Conservation (phyloP, 495 filamentous ascomycete genomes). For the Xylaria intraflava region DNA sequence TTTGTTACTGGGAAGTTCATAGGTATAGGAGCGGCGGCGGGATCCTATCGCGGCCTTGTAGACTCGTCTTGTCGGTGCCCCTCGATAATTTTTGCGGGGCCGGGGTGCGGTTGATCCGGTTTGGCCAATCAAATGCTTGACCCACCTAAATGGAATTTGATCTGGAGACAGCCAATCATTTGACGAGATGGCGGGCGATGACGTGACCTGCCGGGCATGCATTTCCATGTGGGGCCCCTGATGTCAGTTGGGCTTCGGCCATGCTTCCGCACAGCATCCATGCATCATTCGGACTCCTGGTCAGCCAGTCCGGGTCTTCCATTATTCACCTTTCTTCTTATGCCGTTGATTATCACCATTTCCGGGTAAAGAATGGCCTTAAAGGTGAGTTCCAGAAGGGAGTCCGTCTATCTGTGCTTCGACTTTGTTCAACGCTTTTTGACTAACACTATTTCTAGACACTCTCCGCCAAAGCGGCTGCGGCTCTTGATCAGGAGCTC, state of each 20-base stretch:
- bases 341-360: not conserved
- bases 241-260: no score
- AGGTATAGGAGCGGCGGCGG: no score
- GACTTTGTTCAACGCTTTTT: not conserved
- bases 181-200: no score
- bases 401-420: not conserved
- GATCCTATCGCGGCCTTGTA: no score
- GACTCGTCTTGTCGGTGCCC: not conserved
- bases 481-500: conserved; percentile 83
- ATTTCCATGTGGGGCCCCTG: no score
- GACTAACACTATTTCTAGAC: conserved; percentile 49
- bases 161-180: no score
- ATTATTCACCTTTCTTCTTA: no score
- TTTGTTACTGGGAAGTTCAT: no score
- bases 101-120: conserved; percentile 27
- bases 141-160: not conserved
- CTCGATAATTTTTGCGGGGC: conserved; percentile 24
- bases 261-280: no score
- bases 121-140: conserved; percentile 14
- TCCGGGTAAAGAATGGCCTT: conserved; percentile 33
- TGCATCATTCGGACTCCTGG: no score
- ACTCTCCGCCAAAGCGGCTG: conserved; percentile 78
- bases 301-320: no score
- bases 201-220: no score
- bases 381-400: conserved; percentile 31